Percentiles rank a stretch among this genome's conserved stretches.
These are phyloP conservation scores for Neurospora africana DNA, from an alignment of 495 filamentous ascomycete genomes.

Conservation along the genomic window DNA sequence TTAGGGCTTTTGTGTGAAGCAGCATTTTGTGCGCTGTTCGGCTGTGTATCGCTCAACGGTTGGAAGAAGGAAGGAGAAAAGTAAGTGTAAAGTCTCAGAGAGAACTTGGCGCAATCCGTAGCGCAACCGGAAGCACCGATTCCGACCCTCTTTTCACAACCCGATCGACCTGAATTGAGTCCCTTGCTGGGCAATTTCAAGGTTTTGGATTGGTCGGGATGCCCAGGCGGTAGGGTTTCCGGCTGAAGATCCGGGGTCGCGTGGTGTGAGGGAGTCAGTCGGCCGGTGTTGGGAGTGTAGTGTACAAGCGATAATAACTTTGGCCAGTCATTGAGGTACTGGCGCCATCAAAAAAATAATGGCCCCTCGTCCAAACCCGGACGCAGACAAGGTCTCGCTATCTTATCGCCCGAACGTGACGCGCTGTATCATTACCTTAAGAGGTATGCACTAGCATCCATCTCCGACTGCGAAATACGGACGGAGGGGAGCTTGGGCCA, in stretches of 20 bases:
- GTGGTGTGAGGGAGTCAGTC: not conserved
- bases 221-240: not conserved
- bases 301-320: not conserved
- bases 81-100: not conserved
- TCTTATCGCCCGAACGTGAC: not conserved
- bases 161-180: not conserved
- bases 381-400: not conserved
- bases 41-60: not conserved
- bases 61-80: not conserved
- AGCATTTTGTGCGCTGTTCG: not conserved
- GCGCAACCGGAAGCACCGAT: not conserved
- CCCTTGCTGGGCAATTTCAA: not conserved
- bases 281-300: not conserved
- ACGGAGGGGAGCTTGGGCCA: conserved; percentile 4
- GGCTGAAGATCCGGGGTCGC: not conserved
- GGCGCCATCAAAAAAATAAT: not conserved
- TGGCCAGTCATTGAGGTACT: not conserved
- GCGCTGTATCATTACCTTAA: not conserved
- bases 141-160: not conserved
- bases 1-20: not conserved
- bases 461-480: not conserved
- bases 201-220: not conserved
- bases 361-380: not conserved
- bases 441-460: not conserved
- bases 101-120: not conserved